Percentiles rank a stretch among this genome's conserved stretches.
Evolutionary conservation across 1,139 yeast species (phyloP).

Genomic region (Eremothecium coryli): DNA sequence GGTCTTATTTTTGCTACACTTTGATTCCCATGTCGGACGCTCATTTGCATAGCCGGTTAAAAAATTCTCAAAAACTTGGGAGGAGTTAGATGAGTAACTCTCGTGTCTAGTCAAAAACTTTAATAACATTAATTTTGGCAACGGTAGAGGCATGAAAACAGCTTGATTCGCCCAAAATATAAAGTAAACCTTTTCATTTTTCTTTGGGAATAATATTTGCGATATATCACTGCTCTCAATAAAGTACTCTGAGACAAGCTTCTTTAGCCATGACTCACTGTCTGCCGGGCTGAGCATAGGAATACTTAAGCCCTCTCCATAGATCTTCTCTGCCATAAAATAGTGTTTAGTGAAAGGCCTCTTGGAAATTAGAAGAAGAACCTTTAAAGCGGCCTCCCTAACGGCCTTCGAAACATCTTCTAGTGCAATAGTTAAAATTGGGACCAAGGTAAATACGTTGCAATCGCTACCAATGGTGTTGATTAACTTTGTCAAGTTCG

Average conservation of each 20-base stretch:
- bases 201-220: slow-evolving; percentile 35
- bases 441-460: slow-evolving; percentile 37
- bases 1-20: slow-evolving; percentile 41
- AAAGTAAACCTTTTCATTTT: slow-evolving; percentile 36
- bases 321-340: slow-evolving; percentile 36
- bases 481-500: slow-evolving; percentile 34
- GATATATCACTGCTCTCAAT: slow-evolving; percentile 40
- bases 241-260: slow-evolving; percentile 38
- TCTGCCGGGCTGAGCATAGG: slow-evolving; percentile 63
- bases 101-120: slow-evolving; percentile 16
- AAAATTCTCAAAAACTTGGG: slow-evolving; percentile 34
- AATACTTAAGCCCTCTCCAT: slow-evolving; percentile 39
- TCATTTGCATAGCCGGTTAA: slow-evolving; percentile 34
- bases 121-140: slow-evolving; percentile 37
- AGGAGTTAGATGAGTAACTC: slow-evolving; percentile 28
- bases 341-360: slow-evolving; percentile 37
- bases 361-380: slow-evolving; percentile 29
- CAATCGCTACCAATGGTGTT: slow-evolving; percentile 31
- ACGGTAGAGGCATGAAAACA: slow-evolving; percentile 36
- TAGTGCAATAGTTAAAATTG: slow-evolving; percentile 35
- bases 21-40: slow-evolving; percentile 39
- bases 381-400: slow-evolving; percentile 31
- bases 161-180: slow-evolving; percentile 47
- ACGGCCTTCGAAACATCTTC: slow-evolving; percentile 35
- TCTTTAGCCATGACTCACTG: slow-evolving; percentile 39